Conservation (phyloP, 2,329 filamentous ascomycete genomes). For the Pseudomassariella vexata region DNA sequence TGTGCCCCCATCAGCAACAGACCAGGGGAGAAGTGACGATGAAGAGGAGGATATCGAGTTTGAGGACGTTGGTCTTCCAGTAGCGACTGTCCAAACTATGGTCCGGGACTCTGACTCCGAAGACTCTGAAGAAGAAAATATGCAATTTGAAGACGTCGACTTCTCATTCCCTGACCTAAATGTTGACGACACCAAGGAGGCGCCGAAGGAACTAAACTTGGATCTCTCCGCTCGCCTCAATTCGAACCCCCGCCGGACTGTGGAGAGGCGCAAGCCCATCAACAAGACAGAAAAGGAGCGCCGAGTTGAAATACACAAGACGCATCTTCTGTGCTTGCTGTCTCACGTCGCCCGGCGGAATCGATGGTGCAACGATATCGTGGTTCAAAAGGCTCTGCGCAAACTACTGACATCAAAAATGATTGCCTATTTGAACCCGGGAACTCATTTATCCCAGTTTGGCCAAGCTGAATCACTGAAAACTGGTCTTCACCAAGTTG, state of each 20-base stretch:
- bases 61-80: constrained; percentile 43
- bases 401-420: constrained; percentile 61
- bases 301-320: constrained; percentile 76
- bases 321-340: constrained; percentile 77
- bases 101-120: constrained; percentile 42
- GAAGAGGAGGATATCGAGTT: constrained; percentile 40
- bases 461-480: constrained; percentile 71
- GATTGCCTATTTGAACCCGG: constrained; percentile 62
- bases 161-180: constrained; percentile 25
- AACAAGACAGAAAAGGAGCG: constrained; percentile 46
- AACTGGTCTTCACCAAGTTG: constrained; percentile 67
- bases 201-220: constrained; percentile 36
- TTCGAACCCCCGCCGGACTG: constrained; percentile 20
- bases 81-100: constrained; percentile 45
- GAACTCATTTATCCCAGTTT: constrained; percentile 64
- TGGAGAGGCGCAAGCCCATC: constrained; percentile 44
- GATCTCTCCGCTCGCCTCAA: constrained; percentile 44
- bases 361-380: constrained; percentile 76
- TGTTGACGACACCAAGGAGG: constrained; percentile 9
- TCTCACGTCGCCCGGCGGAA: constrained; percentile 75
- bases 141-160: constrained; percentile 44
- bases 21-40: constrained; percentile 25
- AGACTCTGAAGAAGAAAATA: constrained; percentile 34
- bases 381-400: constrained; percentile 61
- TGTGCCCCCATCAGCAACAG: not conserved